Conservation (phyloP, 1,284 basidiomycete genomes). For the Mycosarcoma mackinlayi region DNA sequence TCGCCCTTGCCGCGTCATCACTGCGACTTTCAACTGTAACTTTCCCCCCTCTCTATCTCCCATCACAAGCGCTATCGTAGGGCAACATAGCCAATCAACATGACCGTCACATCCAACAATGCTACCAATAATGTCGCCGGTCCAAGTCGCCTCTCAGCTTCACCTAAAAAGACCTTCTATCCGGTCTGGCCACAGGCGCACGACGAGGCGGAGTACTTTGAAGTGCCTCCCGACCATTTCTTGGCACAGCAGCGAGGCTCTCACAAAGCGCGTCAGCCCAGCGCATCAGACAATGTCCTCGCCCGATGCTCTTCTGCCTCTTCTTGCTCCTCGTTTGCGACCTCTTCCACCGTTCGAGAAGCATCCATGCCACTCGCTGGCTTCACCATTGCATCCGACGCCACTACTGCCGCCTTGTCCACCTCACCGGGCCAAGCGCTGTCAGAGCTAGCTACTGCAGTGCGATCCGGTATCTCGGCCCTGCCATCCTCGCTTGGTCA, state of each 20-base stretch:
- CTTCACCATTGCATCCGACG: constrained; percentile 8
- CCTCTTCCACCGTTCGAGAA: constrained; percentile 7
- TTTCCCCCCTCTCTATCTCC: neutral
- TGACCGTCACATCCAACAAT: constrained; percentile 12
- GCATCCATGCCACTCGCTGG: constrained; percentile 29
- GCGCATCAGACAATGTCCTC: constrained; percentile 9
- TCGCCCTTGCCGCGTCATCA: too few relatives aligned
- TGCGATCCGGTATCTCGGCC: constrained; percentile 33
- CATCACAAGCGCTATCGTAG: too few relatives aligned
- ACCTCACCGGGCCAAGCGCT: constrained; percentile 18
- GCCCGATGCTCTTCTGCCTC: constrained; percentile 21
- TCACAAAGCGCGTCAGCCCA: constrained; percentile 21
- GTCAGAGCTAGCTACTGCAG: constrained; percentile 45
- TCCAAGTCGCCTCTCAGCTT: constrained; percentile 28
- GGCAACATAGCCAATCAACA: neutral
- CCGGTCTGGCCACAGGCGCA: constrained; percentile 44
- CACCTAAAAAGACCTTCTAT: constrained; percentile 36
- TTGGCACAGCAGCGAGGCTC: constrained; percentile 53
- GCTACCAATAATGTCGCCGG: constrained; percentile 6
- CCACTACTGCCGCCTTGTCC: constrained; percentile 5
- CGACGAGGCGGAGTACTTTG: constrained; percentile 53
- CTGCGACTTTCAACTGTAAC: too few relatives aligned
- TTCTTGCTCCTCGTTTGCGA: neutral
- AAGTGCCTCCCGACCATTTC: constrained; percentile 59
- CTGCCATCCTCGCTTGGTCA: constrained; percentile 21